phyloP scores from a whole-genome alignment of 2,329 filamentous ascomycete species.

The Purpureocillium lavendulum region DNA sequence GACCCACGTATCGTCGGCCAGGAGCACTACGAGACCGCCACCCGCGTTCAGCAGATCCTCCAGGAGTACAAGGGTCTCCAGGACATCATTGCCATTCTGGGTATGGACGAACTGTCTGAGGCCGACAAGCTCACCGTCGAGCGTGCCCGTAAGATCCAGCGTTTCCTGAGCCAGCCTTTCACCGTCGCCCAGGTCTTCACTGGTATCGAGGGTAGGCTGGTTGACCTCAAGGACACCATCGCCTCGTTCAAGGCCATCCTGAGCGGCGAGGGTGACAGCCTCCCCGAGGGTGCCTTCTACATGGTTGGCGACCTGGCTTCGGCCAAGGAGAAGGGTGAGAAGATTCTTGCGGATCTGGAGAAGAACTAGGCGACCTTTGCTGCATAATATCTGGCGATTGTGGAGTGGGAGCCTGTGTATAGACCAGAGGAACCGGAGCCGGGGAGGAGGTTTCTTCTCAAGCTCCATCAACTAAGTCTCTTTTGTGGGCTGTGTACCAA shows the following conservation, averaged over 20 bases:
- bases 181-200: slow-evolving; percentile 79
- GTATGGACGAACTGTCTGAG: slow-evolving; percentile 99
- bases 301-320: slow-evolving; percentile 97
- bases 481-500: slow-evolving; percentile 56
- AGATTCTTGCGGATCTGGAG: slow-evolving; percentile 96
- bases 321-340: slow-evolving; percentile 94
- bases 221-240: slow-evolving; percentile 98
- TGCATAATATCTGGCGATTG: slow-evolving; percentile 25
- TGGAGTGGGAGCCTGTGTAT: slow-evolving; percentile 42
- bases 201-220: slow-evolving; percentile 90
- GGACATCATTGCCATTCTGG: slow-evolving; percentile 99
- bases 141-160: slow-evolving; percentile 99
- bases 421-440: slow-evolving; percentile 46
- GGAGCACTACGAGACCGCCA: slow-evolving; percentile 94
- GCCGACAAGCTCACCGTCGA: slow-evolving; percentile 99
- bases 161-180: slow-evolving; percentile 99
- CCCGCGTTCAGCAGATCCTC: slow-evolving; percentile 96
- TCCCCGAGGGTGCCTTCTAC: slow-evolving; percentile 93
- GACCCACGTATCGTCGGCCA: slow-evolving; percentile 97
- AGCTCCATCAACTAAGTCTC: slow-evolving; percentile 45
- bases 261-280: slow-evolving; percentile 86
- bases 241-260: slow-evolving; percentile 95
- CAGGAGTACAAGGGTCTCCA: slow-evolving; percentile 99
- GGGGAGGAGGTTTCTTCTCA: slow-evolving; percentile 35
- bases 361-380: slow-evolving; percentile 37